Evolutionary conservation across 495 filamentous ascomycete genomes (phyloP).

Genomic region (Cairneyella variabilis): DNA sequence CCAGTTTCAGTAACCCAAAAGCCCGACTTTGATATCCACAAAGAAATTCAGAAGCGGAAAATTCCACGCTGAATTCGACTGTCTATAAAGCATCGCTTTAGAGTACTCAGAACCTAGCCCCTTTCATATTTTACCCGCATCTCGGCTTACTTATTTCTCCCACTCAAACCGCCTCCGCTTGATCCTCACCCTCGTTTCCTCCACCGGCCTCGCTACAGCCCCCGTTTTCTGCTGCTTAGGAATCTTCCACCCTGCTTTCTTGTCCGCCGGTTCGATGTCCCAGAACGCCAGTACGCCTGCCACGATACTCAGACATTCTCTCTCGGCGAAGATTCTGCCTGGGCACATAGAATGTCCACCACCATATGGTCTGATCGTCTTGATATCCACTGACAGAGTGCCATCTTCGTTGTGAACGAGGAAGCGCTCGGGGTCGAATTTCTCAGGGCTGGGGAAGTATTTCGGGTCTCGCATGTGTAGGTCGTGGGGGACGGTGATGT

Average conservation of each 20-base stretch:
- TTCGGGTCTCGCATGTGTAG: slow-evolving; percentile 44
- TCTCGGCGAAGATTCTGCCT: slow-evolving; percentile 33
- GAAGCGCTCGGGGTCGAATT: slow-evolving; percentile 51
- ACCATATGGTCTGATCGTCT: slow-evolving; percentile 42
- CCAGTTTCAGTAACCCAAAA: too few relatives aligned
- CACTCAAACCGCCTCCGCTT: slow-evolving; percentile 24
- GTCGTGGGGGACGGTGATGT: slow-evolving; percentile 45
- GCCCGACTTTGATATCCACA: too few relatives aligned
- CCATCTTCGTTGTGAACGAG: slow-evolving; percentile 38
- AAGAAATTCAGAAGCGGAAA: too few relatives aligned
- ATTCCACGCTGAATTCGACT: too few relatives aligned
- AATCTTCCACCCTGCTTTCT: slow-evolving; percentile 26
- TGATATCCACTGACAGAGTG: slow-evolving; percentile 24
- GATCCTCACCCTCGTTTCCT: slow-evolving; percentile 27
- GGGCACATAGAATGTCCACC: slow-evolving; percentile 29
- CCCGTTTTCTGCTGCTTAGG: slow-evolving; percentile 26
- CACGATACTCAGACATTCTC: slow-evolving; percentile 31
- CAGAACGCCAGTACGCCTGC: slow-evolving; percentile 36
- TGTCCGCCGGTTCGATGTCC: slow-evolving; percentile 33
- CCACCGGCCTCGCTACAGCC: slow-evolving; percentile 18
- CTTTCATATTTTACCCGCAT: too few relatives aligned
- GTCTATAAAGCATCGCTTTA: too few relatives aligned
- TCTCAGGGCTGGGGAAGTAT: slow-evolving; percentile 44
- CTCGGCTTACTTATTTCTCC: too few relatives aligned
- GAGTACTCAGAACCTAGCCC: too few relatives aligned